These are phyloP conservation scores for Solanum tarapatanum DNA, from an alignment of 257 asterid genomes.

Conservation along the genomic window DNA sequence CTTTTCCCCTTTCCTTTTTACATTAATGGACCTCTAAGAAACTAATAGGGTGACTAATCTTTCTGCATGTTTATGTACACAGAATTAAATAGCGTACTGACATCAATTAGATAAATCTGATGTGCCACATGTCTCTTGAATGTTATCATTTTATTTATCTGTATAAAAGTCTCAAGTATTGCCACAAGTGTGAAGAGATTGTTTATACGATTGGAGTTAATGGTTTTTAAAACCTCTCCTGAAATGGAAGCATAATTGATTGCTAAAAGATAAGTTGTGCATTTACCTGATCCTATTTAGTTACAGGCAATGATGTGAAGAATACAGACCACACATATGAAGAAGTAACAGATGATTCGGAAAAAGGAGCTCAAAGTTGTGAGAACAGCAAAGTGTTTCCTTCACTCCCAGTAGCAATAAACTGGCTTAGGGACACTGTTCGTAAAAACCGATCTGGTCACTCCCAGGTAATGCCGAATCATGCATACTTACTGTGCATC, in stretches of 20 bases:
- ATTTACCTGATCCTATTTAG: background rate
- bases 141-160: background rate
- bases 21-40: background rate
- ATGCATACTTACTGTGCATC: background rate
- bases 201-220: background rate
- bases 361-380: constrained; percentile 29
- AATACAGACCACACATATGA: constrained; percentile 33
- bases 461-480: constrained; percentile 51
- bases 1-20: background rate
- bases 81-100: background rate
- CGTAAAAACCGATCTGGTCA: constrained; percentile 53
- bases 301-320: constrained; percentile 52
- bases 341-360: constrained; percentile 28
- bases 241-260: background rate
- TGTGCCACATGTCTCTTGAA: background rate
- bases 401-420: constrained; percentile 77
- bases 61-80: background rate
- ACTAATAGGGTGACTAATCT: background rate
- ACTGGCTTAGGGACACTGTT: constrained; percentile 72
- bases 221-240: background rate
- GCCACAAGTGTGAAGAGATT: background rate
- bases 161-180: background rate
- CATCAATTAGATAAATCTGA: background rate
- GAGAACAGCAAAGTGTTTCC: constrained; percentile 71
- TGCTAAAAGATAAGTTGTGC: background rate